These are phyloP conservation scores for Blastobotrys capitulatus DNA, from an alignment of 1,139 yeast species.

Conservation along the genomic window DNA sequence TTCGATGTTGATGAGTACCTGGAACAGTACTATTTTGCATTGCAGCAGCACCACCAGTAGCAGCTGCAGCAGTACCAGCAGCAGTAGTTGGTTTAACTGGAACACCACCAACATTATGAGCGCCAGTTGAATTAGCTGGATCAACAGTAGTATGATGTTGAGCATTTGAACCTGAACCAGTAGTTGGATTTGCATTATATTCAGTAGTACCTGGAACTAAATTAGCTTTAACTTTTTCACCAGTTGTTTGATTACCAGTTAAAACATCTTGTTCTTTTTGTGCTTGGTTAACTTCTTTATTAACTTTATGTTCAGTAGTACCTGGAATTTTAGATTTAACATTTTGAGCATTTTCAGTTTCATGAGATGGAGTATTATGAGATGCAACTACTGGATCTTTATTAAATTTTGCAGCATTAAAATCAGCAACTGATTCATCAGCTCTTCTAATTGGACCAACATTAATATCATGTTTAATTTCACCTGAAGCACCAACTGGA, in stretches of 20 bases:
- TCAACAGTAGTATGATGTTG: not conserved
- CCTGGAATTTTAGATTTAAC: constrained; percentile 2
- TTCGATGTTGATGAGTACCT: not conserved
- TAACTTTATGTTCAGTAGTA: not conserved
- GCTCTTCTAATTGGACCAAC: not conserved
- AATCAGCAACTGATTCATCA: not conserved
- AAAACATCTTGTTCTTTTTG: not conserved
- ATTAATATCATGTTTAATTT: not conserved
- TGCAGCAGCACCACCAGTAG: not conserved
- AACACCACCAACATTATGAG: not conserved
- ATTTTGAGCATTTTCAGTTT: not conserved
- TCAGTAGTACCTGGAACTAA: not conserved
- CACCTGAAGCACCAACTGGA: not conserved
- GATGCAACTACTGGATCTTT: not conserved
- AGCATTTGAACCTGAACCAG: not conserved
- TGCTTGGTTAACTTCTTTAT: not conserved
- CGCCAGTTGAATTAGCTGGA: not conserved
- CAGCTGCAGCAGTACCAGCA: not conserved
- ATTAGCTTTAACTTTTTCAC: not conserved
- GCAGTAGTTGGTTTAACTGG: not conserved
- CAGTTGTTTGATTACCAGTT: not conserved
- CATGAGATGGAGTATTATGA: too few relatives aligned
- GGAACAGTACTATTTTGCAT: not conserved
- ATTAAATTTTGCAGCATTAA: not conserved
- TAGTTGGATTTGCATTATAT: not conserved